These are phyloP conservation scores for Xerocomus brunneocitrinus DNA, from an alignment of 768 basidiomycete genomes.

Conservation along the genomic window DNA sequence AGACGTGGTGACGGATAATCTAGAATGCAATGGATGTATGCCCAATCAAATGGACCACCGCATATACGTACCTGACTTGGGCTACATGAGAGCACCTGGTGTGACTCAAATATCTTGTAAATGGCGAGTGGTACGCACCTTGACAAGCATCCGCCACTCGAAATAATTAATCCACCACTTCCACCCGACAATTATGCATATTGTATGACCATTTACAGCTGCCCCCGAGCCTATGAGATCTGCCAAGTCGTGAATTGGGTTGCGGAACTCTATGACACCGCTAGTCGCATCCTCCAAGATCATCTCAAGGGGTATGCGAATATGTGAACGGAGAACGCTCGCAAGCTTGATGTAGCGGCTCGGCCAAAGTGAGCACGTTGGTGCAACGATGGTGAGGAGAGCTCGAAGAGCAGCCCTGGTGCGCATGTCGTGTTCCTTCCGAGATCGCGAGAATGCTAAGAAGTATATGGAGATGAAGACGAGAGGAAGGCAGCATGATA, in stretches of 20 bases:
- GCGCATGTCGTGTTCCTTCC: slow-evolving; percentile 7
- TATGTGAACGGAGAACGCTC: slow-evolving; percentile 15
- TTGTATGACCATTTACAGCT: slow-evolving; percentile 35
- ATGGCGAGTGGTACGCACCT: slow-evolving; percentile 17
- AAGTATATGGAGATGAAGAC: slow-evolving; percentile 5
- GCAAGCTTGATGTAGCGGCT: slow-evolving; percentile 33
- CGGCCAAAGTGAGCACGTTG: slow-evolving; percentile 45
- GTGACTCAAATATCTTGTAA: neutral
- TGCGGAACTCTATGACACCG: slow-evolving; percentile 44
- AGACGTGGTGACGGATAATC: neutral
- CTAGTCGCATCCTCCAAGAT: slow-evolving; percentile 35
- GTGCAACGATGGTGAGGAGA: slow-evolving; percentile 39
- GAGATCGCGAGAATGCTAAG: slow-evolving; percentile 7
- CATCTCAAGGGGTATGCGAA: slow-evolving; percentile 32
- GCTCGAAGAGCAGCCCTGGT: slow-evolving; percentile 31
- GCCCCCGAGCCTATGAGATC: slow-evolving; percentile 34
- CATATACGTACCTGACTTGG: slow-evolving; percentile 22
- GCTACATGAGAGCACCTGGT: slow-evolving; percentile 3
- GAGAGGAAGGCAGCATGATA: slow-evolving; percentile 8
- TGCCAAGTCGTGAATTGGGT: slow-evolving; percentile 34
- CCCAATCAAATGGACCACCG: neutral
- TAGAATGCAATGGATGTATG: neutral
- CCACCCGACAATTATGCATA: slow-evolving; percentile 32
- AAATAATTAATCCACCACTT: slow-evolving; percentile 33
- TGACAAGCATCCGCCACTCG: slow-evolving; percentile 29